phyloP scores from a whole-genome alignment of 306 rosid species.

The Senna tora region DNA sequence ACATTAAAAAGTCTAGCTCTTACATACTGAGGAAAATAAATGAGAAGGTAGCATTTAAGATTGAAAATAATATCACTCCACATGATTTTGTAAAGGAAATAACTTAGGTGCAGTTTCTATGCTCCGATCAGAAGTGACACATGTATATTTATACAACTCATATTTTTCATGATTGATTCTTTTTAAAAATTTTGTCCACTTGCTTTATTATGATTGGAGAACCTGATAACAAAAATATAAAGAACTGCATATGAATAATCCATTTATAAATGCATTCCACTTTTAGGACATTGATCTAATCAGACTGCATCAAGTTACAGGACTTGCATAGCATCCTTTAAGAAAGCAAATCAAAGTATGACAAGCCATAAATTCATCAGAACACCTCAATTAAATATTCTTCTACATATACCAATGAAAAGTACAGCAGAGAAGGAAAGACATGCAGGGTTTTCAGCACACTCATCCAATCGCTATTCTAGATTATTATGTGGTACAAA shows the following conservation, averaged over 20 bases:
- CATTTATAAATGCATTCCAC: conserved; percentile 9
- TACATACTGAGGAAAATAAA: background rate
- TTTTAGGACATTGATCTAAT: conserved; percentile 10
- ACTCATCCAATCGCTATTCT: conserved; percentile 26
- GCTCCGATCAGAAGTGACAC: too few species aligned
- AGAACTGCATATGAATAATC: too few species aligned
- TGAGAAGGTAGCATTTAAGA: background rate
- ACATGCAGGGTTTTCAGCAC: conserved; percentile 1
- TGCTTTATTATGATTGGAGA: too few species aligned
- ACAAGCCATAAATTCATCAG: conserved; percentile 25
- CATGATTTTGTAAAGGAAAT: too few species aligned
- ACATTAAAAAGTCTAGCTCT: background rate
- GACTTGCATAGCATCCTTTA: conserved; percentile 6
- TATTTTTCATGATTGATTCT: too few species aligned
- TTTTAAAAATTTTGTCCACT: too few species aligned
- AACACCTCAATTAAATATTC: conserved; percentile 18
- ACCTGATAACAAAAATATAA: too few species aligned
- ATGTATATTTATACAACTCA: too few species aligned
- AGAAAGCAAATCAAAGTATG: conserved; percentile 25
- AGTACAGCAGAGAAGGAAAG: conserved; percentile 8
- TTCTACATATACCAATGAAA: background rate
- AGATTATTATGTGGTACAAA: conserved; percentile 35
- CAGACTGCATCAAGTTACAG: conserved; percentile 3
- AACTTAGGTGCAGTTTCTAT: too few species aligned
- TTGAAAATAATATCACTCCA: conserved; percentile 15